phyloP scores from a whole-genome alignment of 164 flowering plant genomes.

The Amborella trichopoda region DNA sequence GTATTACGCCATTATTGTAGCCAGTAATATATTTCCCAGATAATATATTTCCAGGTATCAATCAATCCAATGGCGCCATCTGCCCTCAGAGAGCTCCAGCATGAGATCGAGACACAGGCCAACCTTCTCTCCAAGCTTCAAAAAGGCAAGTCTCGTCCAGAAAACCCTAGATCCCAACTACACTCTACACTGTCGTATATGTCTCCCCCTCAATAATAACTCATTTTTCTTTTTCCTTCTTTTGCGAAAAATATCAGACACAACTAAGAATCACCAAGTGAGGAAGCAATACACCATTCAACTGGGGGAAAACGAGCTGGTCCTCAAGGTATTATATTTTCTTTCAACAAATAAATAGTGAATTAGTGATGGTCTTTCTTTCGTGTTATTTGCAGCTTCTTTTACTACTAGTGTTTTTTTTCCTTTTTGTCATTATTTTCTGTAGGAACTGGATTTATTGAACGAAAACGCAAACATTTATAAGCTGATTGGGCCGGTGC shows the following conservation, averaged over 20 bases:
- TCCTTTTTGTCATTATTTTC: slow-evolving; percentile 2
- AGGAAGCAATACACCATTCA: slow-evolving; percentile 95
- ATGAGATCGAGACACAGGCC: slow-evolving; percentile 78
- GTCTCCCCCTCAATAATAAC: too few relatives aligned
- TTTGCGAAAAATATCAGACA: slow-evolving; percentile 31
- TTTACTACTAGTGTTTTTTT: not conserved
- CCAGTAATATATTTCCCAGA: too few relatives aligned
- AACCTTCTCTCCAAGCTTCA: slow-evolving; percentile 77
- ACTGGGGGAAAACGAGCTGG: slow-evolving; percentile 96
- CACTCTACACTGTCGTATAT: not conserved
- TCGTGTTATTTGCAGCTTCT: not conserved
- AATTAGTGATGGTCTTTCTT: too few relatives aligned
- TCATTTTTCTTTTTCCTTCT: not conserved
- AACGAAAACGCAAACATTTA: slow-evolving; percentile 79
- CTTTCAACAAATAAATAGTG: too few relatives aligned
- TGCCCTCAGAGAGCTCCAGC: slow-evolving; percentile 70
- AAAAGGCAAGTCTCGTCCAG: slow-evolving; percentile 33
- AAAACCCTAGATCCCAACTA: slow-evolving; percentile 4
- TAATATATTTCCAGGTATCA: too few relatives aligned
- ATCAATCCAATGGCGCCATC: too few relatives aligned
- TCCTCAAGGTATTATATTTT: slow-evolving; percentile 53
- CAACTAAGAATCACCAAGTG: slow-evolving; percentile 84
- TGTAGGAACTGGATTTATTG: slow-evolving; percentile 84
- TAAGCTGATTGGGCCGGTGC: slow-evolving; percentile 94
- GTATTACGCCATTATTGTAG: too few relatives aligned